Base-by-base conservation (phyloP, 805 yeast species). In the Barnettozyma populi region DNA sequence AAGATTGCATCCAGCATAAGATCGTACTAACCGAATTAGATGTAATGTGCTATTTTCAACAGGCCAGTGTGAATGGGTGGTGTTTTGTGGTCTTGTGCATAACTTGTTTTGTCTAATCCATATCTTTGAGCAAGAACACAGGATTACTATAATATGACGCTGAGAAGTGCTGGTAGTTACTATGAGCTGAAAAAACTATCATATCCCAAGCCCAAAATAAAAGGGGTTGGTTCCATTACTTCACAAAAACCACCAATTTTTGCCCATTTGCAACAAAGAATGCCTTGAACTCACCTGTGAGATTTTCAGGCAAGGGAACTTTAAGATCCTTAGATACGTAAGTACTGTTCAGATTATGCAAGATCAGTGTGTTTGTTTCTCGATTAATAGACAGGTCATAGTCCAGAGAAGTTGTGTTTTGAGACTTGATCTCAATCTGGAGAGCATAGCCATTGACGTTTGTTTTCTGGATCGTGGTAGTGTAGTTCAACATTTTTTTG, bases 221-320 rank as follows among this genome's bases (percentile, higher is more conserved):
- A n/a, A n/a, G n/a, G n/a, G n/a, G n/a, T n/a, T n/a, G 13, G n/a
- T 7, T 4, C 14, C 32, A 18, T 8, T 27, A 60, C 40, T 52
- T 52, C 2, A 69, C 57, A 52, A 68, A 68, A 13, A 70, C 55
- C 19, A 61, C 54, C 19, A 71, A 50, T 42, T 52, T 61, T 7
- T 51, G 45, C n/a, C 63, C 60, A 2, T 52, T 49, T 11, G 60
- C 57, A 1, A 62, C 60, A 48, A 65, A 69, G 43, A 62, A 65
- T 5, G 62, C 46, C 45, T 66, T 58, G 31, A 67, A 41, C 21
- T 39, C 57, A 5, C 53, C 41, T 4, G 46, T 42, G 18, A 63
- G 58, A n/a, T 66, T 55, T 19, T 55, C 39, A 18, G 77, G 72
- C 47, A 71, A 49, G 5, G 74, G 74, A 8, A 75, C 58, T 25